Evolutionary conservation across 441 rosid species (phyloP), one percentile per base, ranked within the genome.

Genomic region (Populus trichocarpa): DNA sequence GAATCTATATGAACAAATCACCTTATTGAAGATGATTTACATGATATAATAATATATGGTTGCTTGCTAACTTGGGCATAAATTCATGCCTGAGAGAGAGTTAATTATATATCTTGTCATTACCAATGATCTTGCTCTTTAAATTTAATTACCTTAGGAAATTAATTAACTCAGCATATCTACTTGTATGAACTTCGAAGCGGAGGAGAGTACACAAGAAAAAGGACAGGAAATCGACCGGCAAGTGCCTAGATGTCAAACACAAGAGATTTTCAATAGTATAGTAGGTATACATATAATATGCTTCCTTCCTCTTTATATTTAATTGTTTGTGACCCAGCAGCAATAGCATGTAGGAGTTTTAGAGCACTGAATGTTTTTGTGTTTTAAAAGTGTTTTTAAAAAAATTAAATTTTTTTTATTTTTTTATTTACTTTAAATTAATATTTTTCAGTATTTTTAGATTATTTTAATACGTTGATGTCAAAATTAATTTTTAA

Each of bases 361-460:
- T 26, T 1, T 2, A 26, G 2, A 25, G 2, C 0, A 1, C 0
- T 26, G 2, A 1, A 6, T 35, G 0, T 35, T 36, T 2, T 36
- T 36, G 1, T 36, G 11, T 36, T 36, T 36, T 36, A 1, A 36
- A 36, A 8, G 1, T 38, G 1, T 8, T 38, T 38, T 8, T 2
- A 0, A 38, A 38, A 38, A 1, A 38, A 8, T 38, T 2, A 8
- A 2, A 8, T 2, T 9, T 35, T 35, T 35, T 25, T 25, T 1
- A 25, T 25, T 25, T 25, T 25, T 25, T 25, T n/a, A n/a, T 36
- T 36, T 0, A 2, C 1, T 36, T 8, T 8, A 8, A 38, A 38
- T 38, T 38, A 38, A 8, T 8, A 0, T 38, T 38, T 8, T 38
- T 1, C 8, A 8, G 0, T 38, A 38, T 38, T 8, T 38, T 38